Conservation (phyloP, 108 stramenopile genomes). For the Nannochloropsis granulata region DNA sequence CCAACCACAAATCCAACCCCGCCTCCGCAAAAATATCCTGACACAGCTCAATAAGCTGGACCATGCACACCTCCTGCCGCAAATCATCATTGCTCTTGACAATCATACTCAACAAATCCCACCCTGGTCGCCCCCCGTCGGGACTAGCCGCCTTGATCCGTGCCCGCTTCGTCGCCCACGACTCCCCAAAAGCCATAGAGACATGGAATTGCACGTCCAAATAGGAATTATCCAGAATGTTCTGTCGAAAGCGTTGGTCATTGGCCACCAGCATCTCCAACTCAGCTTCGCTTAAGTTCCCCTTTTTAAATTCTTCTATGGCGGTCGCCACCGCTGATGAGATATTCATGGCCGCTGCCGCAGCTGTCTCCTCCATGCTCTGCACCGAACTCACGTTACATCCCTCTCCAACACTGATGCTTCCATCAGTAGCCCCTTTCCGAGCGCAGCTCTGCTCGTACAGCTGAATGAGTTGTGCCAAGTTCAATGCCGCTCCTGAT, state of each 20-base stretch:
- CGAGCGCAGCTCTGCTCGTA: not conserved
- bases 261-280: slow-evolving; percentile 23
- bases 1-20: slow-evolving; percentile 63
- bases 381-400: not conserved
- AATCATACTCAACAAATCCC: slow-evolving; percentile 79
- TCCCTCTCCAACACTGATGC: no score
- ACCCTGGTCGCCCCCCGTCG: slow-evolving; percentile 50
- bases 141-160: slow-evolving; percentile 59
- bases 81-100: slow-evolving; percentile 97
- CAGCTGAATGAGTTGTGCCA: not conserved
- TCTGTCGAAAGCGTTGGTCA: slow-evolving; percentile 19
- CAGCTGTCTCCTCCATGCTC: not conserved
- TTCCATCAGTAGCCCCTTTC: no score
- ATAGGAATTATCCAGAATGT: slow-evolving; percentile 16
- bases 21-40: slow-evolving; percentile 76
- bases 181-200: slow-evolving; percentile 59
- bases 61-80: slow-evolving; percentile 71
- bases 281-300: slow-evolving; percentile 25
- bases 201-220: slow-evolving; percentile 27
- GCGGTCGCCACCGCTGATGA: slow-evolving; percentile 11
- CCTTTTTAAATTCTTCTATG: not conserved
- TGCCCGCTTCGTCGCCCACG: slow-evolving; percentile 79
- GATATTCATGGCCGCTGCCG: not conserved
- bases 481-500: not conserved
- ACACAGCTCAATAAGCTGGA: slow-evolving; percentile 85